phyloP scores from a whole-genome alignment of 768 basidiomycete species.

The Tubosaeta sp. region DNA sequence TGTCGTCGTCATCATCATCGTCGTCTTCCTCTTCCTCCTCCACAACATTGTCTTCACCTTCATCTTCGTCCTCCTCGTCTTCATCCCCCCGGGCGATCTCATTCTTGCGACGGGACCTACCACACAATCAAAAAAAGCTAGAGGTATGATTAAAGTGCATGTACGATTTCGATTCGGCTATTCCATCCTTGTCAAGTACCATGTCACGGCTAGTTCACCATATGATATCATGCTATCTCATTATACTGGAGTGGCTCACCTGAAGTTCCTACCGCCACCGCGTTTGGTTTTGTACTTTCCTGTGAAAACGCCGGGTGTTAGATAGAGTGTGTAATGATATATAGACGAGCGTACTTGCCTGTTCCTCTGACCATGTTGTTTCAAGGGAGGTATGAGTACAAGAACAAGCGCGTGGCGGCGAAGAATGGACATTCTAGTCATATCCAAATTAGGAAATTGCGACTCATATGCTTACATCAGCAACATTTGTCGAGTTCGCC shows the following conservation, averaged over 20 bases:
- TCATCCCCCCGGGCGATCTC: constrained; percentile 31
- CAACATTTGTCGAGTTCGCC: background rate
- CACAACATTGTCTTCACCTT: constrained; percentile 23
- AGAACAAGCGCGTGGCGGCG: background rate
- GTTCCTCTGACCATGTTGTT: constrained; percentile 31
- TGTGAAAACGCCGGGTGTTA: constrained; percentile 14
- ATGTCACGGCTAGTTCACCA: constrained; percentile 48
- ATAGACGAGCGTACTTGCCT: constrained; percentile 11
- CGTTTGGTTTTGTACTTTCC: constrained; percentile 86
- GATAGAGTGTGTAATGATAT: background rate
- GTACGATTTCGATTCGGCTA: constrained; percentile 48
- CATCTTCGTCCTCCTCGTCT: constrained; percentile 38
- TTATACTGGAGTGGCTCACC: constrained; percentile 36
- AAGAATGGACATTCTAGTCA: background rate
- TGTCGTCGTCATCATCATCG: constrained; percentile 41
- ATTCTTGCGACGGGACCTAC: constrained; percentile 23
- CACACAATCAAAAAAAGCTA: constrained; percentile 5
- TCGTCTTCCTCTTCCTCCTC: constrained; percentile 39
- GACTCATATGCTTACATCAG: constrained; percentile 16
- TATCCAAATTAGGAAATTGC: constrained; percentile 8
- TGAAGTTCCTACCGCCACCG: constrained; percentile 84
- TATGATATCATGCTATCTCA: constrained; percentile 5
- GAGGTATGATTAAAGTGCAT: constrained; percentile 16
- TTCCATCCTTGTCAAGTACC: constrained; percentile 52
- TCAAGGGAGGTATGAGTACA: background rate